Percentiles rank a stretch among this genome's conserved stretches.
phyloP scores from a whole-genome alignment of 345 rosid species.

The Noccaea caerulescens region DNA sequence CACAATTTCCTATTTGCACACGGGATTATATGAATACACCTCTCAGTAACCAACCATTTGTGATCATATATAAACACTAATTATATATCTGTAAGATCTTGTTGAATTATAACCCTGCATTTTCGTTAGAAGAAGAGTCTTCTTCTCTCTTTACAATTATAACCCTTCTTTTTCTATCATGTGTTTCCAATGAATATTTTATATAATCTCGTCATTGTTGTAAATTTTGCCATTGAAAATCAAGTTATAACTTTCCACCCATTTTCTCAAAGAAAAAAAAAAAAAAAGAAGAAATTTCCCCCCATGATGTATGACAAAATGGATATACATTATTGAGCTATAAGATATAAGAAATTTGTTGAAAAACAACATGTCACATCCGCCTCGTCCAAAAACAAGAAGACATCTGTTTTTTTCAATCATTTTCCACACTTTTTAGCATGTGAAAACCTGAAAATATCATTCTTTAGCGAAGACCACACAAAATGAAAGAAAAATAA shows the following conservation, averaged over 20 bases:
- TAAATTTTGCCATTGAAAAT: not conserved
- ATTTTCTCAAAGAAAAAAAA: too few relatives aligned
- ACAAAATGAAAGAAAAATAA: not conserved
- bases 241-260: not conserved
- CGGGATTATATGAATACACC: conserved; percentile 17
- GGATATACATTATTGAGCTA: not conserved
- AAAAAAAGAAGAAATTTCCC: too few relatives aligned
- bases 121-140: not conserved
- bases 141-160: not conserved
- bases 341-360: not conserved
- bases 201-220: conserved; percentile 9
- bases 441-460: conserved; percentile 39
- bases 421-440: conserved; percentile 42
- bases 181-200: not conserved
- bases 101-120: not conserved
- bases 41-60: conserved; percentile 29
- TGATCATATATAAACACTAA: conserved; percentile 25
- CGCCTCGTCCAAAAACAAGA: conserved; percentile 32
- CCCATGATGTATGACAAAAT: conserved; percentile 8
- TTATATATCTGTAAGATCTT: not conserved
- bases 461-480: conserved; percentile 5
- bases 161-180: not conserved
- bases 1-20: conserved; percentile 7
- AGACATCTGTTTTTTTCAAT: conserved; percentile 35
- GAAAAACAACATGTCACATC: conserved; percentile 34